A percentile compares a stretch with the other conserved stretches of the same genome.
phyloP scores from a whole-genome alignment of 352 stramenopile genomes.

The Phytophthora fragariae region DNA sequence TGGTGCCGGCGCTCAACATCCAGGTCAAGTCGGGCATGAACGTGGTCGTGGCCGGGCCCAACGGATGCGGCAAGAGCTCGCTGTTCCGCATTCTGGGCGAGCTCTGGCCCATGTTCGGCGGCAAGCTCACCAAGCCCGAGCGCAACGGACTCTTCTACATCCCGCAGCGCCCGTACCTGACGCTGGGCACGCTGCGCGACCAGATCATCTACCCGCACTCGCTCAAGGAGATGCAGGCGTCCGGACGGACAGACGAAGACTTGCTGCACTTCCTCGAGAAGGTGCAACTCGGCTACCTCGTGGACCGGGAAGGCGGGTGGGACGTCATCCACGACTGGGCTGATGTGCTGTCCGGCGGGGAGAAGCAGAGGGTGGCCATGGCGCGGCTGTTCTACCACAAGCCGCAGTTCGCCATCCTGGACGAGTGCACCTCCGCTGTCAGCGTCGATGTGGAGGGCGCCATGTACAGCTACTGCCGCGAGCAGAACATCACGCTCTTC shows the following conservation, averaged over 20 bases:
- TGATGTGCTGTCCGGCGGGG: constrained; percentile 87
- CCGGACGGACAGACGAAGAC: constrained; percentile 64
- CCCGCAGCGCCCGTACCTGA: constrained; percentile 90
- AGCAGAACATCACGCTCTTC: constrained; percentile 93
- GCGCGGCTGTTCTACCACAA: constrained; percentile 91
- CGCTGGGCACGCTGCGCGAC: constrained; percentile 85
- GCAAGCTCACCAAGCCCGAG: constrained; percentile 78
- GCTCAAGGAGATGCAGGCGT: constrained; percentile 65
- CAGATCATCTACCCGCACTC: constrained; percentile 92
- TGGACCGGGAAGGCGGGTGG: constrained; percentile 78
- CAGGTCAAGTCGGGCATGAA: constrained; percentile 92
- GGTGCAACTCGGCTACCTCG: constrained; percentile 83
- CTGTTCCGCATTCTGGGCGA: constrained; percentile 90
- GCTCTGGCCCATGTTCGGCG: constrained; percentile 88
- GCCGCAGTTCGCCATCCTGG: constrained; percentile 91
- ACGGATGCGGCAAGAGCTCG: constrained; percentile 89
- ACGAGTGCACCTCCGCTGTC: constrained; percentile 89
- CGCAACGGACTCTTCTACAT: constrained; percentile 92
- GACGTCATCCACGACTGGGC: constrained; percentile 89
- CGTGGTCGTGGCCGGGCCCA: constrained; percentile 85
- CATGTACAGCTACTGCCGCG: constrained; percentile 88
- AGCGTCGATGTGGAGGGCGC: constrained; percentile 87
- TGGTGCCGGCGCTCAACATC: constrained; percentile 82
- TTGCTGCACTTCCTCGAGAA: constrained; percentile 79
- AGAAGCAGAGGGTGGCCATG: constrained; percentile 93